These are phyloP conservation scores for Mycena sp. DNA, from an alignment of 1,284 basidiomycete genomes.

Conservation along the genomic window DNA sequence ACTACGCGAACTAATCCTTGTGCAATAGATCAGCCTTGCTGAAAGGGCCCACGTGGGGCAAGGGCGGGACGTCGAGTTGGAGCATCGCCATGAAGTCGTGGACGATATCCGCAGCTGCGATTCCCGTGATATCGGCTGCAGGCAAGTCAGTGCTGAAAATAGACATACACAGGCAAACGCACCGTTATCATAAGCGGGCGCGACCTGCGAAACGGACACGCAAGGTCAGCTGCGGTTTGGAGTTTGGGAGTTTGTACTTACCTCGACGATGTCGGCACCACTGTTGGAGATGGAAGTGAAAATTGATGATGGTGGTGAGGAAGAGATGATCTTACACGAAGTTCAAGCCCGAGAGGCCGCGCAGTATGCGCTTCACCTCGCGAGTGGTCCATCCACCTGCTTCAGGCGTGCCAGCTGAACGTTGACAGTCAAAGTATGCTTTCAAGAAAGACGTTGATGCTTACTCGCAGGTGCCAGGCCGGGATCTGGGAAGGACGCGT, in stretches of 20 bases:
- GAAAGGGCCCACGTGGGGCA: constrained; percentile 34
- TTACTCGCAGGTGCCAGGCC: constrained; percentile 37
- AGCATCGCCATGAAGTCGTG: constrained; percentile 70
- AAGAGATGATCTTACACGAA: constrained; percentile 44
- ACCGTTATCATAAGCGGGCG: constrained; percentile 43
- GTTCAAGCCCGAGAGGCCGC: constrained; percentile 62
- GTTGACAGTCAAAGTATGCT: not conserved
- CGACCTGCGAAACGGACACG: constrained; percentile 34
- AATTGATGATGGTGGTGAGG: not conserved
- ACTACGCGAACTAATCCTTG: no score
- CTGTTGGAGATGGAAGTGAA: constrained; percentile 5
- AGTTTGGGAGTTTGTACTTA: not conserved
- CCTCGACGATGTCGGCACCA: constrained; percentile 66
- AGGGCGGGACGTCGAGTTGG: constrained; percentile 41
- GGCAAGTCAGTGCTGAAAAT: constrained; percentile 45
- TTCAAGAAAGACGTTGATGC: not conserved
- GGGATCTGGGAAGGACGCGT: constrained; percentile 30
- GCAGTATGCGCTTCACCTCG: constrained; percentile 63
- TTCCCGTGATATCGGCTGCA: constrained; percentile 67
- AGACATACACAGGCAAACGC: constrained; percentile 15
- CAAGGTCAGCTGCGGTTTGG: not conserved
- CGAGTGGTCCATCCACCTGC: constrained; percentile 65
- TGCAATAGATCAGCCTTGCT: constrained; percentile 18
- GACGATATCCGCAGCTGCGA: constrained; percentile 69
- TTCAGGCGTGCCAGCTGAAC: constrained; percentile 62